These are phyloP conservation scores for Umbilicus rupestris DNA, from an alignment of 164 flowering plant species.

Conservation along the genomic window DNA sequence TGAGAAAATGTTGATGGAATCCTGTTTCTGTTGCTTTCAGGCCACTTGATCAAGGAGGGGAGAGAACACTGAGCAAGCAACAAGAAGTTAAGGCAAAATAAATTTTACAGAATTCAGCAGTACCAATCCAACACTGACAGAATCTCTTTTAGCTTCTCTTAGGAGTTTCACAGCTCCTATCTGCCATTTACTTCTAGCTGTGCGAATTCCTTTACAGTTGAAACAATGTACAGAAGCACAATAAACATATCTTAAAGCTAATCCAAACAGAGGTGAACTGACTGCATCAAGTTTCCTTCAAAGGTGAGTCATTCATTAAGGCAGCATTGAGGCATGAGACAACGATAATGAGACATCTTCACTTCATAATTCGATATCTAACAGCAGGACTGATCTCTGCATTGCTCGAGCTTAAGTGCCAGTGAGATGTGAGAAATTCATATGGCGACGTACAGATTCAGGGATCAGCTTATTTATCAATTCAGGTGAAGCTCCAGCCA, in stretches of 20 bases:
- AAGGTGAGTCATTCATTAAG: neutral
- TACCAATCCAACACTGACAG: neutral
- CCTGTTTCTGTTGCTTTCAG: too few relatives aligned
- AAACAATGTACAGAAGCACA: neutral
- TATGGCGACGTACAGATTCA: slow-evolving; percentile 62
- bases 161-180: neutral
- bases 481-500: slow-evolving; percentile 72
- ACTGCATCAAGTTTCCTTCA: neutral
- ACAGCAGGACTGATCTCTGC: neutral
- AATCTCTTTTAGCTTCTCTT: neutral
- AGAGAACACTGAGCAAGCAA: neutral
- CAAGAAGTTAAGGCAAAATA: neutral
- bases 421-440: slow-evolving; percentile 26
- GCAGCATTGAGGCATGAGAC: neutral
- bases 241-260: neutral
- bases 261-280: neutral
- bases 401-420: slow-evolving; percentile 21
- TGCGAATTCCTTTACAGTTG: neutral
- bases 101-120: neutral
- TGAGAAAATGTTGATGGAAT: too few relatives aligned
- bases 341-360: neutral
- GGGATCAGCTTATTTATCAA: slow-evolving; percentile 71
- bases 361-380: neutral
- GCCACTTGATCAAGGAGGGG: too few relatives aligned
- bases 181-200: neutral